Percentiles rank a stretch among this genome's conserved stretches.
These are phyloP conservation scores for Ceratocystis huliohia DNA, from an alignment of 2,329 filamentous ascomycete species.

Conservation along the genomic window DNA sequence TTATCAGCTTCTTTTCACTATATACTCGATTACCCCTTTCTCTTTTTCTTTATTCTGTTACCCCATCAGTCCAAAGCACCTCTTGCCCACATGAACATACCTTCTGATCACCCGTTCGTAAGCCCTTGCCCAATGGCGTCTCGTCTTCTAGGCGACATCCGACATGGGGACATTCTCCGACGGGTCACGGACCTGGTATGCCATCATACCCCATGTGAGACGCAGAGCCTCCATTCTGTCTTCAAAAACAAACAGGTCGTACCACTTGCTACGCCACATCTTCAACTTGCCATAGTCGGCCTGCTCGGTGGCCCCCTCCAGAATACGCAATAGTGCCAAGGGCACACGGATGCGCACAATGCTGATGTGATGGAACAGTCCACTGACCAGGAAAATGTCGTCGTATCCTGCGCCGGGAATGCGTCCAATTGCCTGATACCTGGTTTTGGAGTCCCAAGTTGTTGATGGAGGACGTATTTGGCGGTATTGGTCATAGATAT, in stretches of 20 bases:
- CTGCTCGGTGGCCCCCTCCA: conserved; percentile 36
- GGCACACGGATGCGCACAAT: conserved; percentile 49
- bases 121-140: conserved; percentile 8
- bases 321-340: conserved; percentile 37
- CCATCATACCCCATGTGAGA: conserved; percentile 47
- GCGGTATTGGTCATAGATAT: conserved; percentile 51
- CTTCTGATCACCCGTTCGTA: conserved; percentile 2
- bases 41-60: conserved; percentile 6
- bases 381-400: conserved; percentile 49
- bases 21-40: background rate
- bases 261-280: conserved; percentile 49
- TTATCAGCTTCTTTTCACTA: background rate
- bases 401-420: conserved; percentile 38
- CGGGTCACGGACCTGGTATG: conserved; percentile 43
- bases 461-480: conserved; percentile 45
- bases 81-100: conserved; percentile 1
- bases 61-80: background rate
- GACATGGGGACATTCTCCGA: conserved; percentile 12
- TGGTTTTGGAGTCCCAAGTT: conserved; percentile 48
- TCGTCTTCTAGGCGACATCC: conserved; percentile 13
- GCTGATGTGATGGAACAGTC: conserved; percentile 49
- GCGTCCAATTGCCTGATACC: conserved; percentile 46
- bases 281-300: conserved; percentile 41
- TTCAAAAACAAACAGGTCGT: conserved; percentile 43
- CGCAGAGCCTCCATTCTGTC: conserved; percentile 46